Conservation (phyloP, 139 green algal species). For the Asterochloris erici region DNA sequence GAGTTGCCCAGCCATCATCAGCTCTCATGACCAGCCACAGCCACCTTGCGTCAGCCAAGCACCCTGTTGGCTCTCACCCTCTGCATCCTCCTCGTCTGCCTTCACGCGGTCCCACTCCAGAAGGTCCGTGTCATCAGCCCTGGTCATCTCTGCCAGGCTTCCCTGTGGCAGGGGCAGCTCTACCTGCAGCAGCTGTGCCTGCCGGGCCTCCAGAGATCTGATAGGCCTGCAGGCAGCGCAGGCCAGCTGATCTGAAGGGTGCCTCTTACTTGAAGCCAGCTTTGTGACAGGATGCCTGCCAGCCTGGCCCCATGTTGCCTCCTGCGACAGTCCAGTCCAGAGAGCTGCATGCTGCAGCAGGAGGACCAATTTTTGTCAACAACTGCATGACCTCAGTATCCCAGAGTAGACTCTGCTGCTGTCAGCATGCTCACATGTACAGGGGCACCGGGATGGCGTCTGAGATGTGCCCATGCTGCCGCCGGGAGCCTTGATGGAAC, state of each 20-base stretch:
- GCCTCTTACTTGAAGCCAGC: neutral
- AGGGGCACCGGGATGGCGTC: slow-evolving; percentile 1
- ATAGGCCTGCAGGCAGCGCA: neutral
- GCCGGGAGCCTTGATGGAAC: neutral
- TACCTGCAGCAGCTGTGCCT: slow-evolving; percentile 12
- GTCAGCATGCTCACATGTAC: neutral
- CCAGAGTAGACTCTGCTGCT: neutral
- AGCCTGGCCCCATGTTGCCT: neutral
- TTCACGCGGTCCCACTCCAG: slow-evolving; percentile 7
- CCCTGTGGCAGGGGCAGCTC: slow-evolving; percentile 12
- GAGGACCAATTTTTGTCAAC: neutral
- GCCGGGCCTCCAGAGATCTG: slow-evolving; percentile 1
- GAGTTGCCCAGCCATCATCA: neutral
- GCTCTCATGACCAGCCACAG: neutral
- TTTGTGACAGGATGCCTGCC: neutral
- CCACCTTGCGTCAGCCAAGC: neutral
- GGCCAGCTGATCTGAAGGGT: neutral
- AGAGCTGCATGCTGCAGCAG: neutral
- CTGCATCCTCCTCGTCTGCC: neutral
- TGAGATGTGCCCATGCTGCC: neutral
- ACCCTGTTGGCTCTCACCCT: neutral
- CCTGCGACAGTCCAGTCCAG: neutral
- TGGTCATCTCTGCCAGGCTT: neutral
- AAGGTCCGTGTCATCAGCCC: slow-evolving; percentile 5
- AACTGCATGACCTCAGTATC: neutral